These are phyloP conservation scores for Phytophthora chlamydospora DNA, from an alignment of 352 stramenopile species.

Conservation along the genomic window DNA sequence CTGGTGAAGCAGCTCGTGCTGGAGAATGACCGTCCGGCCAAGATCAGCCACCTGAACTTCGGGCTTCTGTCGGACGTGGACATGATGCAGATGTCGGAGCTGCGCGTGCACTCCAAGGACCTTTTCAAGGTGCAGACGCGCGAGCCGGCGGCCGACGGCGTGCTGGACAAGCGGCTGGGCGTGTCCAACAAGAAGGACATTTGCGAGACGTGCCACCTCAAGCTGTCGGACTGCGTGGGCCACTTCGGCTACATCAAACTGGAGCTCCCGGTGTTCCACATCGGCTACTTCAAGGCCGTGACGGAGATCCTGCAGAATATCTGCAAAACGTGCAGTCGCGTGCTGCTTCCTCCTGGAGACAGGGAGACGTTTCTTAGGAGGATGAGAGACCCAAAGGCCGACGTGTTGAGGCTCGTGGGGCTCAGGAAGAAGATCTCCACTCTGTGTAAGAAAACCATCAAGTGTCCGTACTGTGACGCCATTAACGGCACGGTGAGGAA, in stretches of 20 bases:
- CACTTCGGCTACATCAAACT: constrained; percentile 99
- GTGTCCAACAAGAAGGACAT: constrained; percentile 97
- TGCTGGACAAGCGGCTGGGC: constrained; percentile 97
- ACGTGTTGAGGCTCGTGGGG: constrained; percentile 77
- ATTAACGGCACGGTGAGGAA: constrained; percentile 99
- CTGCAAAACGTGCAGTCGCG: constrained; percentile 95
- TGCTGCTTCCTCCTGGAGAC: constrained; percentile 94
- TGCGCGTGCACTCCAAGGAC: constrained; percentile 94
- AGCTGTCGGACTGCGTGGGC: constrained; percentile 97
- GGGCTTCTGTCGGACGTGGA: constrained; percentile 95
- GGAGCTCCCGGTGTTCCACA: constrained; percentile 99
- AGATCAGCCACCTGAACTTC: constrained; percentile 99
- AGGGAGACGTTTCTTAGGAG: constrained; percentile 84
- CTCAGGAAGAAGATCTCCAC: constrained; percentile 96
- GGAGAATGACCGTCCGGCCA: constrained; percentile 88
- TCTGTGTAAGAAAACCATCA: constrained; percentile 96
- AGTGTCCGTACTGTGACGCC: constrained; percentile 95
- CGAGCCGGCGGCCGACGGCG: constrained; percentile 92
- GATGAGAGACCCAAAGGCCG: constrained; percentile 87
- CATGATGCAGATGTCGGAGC: constrained; percentile 96
- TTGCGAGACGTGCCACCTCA: constrained; percentile 93
- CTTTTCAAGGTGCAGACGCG: constrained; percentile 97
- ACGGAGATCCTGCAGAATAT: constrained; percentile 98
- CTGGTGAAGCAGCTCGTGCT: constrained; percentile 91
- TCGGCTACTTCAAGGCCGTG: constrained; percentile 99